Evolutionary conservation across 495 filamentous ascomycete species (phyloP), one percentile per base, ranked within the genome.

Genomic region (Talaromyces trachyspermus): DNA sequence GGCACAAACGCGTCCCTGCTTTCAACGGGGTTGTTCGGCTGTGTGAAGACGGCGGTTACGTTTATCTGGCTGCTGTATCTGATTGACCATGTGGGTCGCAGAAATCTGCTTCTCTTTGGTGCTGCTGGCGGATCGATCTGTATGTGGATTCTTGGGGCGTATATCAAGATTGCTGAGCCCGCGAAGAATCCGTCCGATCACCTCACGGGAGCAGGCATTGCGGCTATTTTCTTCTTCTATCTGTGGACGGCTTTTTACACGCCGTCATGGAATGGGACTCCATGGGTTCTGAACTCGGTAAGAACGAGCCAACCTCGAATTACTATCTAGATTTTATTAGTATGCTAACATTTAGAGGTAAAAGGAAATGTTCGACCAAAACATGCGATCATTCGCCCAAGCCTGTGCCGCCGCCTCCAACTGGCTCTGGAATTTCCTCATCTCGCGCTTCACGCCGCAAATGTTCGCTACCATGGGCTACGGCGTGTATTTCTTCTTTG

Each of bases 401-500:
- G 82, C 82, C 19, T 80, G 71, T 26, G 81, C 83, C 1, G 78
- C 83, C 11, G 77, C 77, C 17, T 81, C 76, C 53, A 86, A 87
- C 66, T 87, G 83, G 83, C 75, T 87, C 42, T 85, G 77, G 74
- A 85, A 86, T 66, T 88, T 87, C 65, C 75, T 86, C 53, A 69
- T 88, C 52, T 77, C 75, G 1, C 74, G 83, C 22, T 86, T 85
- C 63, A 86, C 83, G 4, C 80, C 81, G 17, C 81, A 89, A 56
- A 87, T 88, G 81, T 87, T 89, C 63, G 60, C 74, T 30, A 68
- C 65, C 29, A 84, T 87, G 75, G 71, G 70, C 24, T 85, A 84
- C 54, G 85, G 82, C 17, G 84, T 86, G 3, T 89, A 86, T 65
- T 85, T 87, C 62, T 86, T 88, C 71, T 89, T 89, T 53, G 83